Evolutionary conservation across 306 rosid species (phyloP).

Genomic region (Luffa aegyptiaca): DNA sequence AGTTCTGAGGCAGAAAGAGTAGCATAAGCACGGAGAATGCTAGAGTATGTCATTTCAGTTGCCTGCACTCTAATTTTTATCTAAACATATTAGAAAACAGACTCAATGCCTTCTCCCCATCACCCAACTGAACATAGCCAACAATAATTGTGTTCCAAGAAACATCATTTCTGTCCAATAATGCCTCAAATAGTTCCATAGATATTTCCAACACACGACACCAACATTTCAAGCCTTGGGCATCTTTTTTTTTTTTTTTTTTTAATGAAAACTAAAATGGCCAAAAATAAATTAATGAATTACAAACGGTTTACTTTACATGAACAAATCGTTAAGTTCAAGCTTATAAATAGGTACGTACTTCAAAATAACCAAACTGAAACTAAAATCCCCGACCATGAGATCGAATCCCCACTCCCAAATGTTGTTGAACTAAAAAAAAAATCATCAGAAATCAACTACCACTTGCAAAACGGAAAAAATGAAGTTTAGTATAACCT

Average conservation of each 20-base stretch:
- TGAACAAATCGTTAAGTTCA: neutral
- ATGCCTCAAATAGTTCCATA: slow-evolving; percentile 25
- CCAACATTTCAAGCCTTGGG: too few relatives aligned
- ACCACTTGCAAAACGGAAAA: neutral
- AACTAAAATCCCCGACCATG: neutral
- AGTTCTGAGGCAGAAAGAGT: slow-evolving; percentile 28
- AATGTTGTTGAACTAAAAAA: too few relatives aligned
- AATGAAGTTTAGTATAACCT: neutral
- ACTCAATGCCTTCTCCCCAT: slow-evolving; percentile 31
- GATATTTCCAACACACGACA: slow-evolving; percentile 18
- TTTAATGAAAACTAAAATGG: too few relatives aligned
- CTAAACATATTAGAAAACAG: slow-evolving; percentile 26
- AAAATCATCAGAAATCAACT: neutral
- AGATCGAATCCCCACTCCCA: too few relatives aligned
- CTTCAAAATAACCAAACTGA: neutral
- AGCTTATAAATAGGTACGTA: neutral
- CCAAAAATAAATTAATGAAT: too few relatives aligned
- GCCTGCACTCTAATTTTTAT: slow-evolving; percentile 16
- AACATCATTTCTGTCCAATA: slow-evolving; percentile 25
- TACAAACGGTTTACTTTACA: too few relatives aligned
- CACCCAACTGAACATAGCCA: slow-evolving; percentile 33
- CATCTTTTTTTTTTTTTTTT: too few relatives aligned
- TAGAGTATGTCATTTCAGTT: slow-evolving; percentile 41
- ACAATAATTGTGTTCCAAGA: slow-evolving; percentile 47
- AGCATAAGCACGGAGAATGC: slow-evolving; percentile 40